Evolutionary conservation across 306 rosid species (phyloP).

Genomic region (Lablab purpureus): DNA sequence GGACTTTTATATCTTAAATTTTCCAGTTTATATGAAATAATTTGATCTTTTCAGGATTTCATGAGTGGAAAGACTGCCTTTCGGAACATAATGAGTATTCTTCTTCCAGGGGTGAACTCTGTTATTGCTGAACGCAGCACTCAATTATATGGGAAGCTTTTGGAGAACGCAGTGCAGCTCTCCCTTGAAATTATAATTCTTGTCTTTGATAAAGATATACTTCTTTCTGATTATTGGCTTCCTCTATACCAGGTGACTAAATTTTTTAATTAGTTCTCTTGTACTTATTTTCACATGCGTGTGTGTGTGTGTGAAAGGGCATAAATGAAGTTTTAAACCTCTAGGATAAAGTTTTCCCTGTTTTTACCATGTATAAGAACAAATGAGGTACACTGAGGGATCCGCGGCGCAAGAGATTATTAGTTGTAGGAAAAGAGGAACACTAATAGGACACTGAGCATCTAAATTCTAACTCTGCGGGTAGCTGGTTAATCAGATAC

Average conservation of each 20-base stretch:
- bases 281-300: neutral
- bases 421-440: neutral
- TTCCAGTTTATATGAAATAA: neutral
- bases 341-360: too few relatives aligned
- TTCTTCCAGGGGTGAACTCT: slow-evolving; percentile 81
- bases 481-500: neutral
- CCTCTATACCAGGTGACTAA: slow-evolving; percentile 83
- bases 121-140: slow-evolving; percentile 76
- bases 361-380: neutral
- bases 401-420: neutral
- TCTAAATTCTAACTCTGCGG: neutral
- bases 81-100: slow-evolving; percentile 93
- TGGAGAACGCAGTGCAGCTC: slow-evolving; percentile 93
- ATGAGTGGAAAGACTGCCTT: slow-evolving; percentile 95
- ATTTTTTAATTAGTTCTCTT: neutral
- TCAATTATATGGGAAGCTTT: slow-evolving; percentile 79
- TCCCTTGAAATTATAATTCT: slow-evolving; percentile 87
- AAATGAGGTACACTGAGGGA: neutral
- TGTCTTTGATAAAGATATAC: slow-evolving; percentile 80
- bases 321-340: neutral
- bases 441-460: neutral
- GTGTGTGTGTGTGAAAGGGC: neutral
- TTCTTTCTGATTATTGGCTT: slow-evolving; percentile 95
- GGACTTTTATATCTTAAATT: neutral
- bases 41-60: slow-evolving; percentile 74